A percentile compares a stretch with the other conserved stretches of the same genome.
These are phyloP conservation scores for Sclerotinia glacialis DNA, from an alignment of 2,329 filamentous ascomycete genomes.

Conservation along the genomic window DNA sequence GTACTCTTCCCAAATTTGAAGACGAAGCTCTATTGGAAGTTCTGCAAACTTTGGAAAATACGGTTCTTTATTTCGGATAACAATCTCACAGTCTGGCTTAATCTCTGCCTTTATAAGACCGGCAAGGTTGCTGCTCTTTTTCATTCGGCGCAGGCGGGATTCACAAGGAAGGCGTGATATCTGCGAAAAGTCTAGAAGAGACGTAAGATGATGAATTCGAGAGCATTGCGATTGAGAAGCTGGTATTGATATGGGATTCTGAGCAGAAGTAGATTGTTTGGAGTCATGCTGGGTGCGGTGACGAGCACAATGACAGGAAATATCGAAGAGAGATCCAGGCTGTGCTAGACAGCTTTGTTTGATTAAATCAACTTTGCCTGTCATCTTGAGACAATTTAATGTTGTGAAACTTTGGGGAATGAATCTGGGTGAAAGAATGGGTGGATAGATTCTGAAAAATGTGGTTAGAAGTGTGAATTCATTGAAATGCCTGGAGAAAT, in stretches of 20 bases:
- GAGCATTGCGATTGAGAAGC: background rate
- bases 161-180: background rate
- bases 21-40: slow-evolving; percentile 2
- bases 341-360: background rate
- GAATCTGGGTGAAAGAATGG: background rate
- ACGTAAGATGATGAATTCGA: background rate
- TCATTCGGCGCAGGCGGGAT: background rate
- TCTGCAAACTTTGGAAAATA: background rate
- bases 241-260: background rate
- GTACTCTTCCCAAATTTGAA: slow-evolving; percentile 1
- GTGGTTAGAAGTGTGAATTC: no score
- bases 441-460: background rate
- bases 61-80: background rate
- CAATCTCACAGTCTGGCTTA: background rate
- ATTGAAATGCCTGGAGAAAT: background rate
- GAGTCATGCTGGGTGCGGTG: no score
- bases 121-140: background rate
- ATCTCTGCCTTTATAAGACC: background rate
- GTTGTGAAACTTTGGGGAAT: no score
- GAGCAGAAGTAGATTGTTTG: background rate
- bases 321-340: background rate
- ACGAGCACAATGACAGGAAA: background rate
- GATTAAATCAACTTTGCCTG: background rate
- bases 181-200: background rate
- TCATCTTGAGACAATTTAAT: background rate